Evolutionary conservation across 108 stramenopile genomes (phyloP).

Genomic region (Aurantiochytrium sp.): DNA sequence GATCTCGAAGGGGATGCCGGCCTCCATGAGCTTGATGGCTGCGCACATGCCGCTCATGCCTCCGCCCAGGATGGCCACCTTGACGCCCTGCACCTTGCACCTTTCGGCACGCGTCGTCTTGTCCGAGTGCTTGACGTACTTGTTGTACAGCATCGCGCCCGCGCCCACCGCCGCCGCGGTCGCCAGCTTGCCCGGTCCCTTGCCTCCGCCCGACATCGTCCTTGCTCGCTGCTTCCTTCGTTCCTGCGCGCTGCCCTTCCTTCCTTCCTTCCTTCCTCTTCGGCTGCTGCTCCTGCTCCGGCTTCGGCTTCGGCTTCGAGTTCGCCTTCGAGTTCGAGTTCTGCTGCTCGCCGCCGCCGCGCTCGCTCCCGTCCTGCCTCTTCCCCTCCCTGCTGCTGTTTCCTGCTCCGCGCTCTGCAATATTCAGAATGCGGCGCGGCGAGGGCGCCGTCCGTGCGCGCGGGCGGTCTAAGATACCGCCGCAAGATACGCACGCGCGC

Average conservation of each 20-base stretch:
- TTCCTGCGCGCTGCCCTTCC: background rate
- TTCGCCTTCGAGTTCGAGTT: too few relatives aligned
- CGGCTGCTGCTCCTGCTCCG: background rate
- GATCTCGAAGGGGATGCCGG: constrained; percentile 10
- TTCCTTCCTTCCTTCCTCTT: background rate
- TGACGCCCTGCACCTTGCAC: constrained; percentile 1
- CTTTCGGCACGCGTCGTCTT: background rate
- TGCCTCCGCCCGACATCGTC: background rate
- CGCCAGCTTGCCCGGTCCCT: background rate
- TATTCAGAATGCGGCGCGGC: too few relatives aligned
- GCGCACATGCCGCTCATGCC: constrained; percentile 1
- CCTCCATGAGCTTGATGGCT: constrained; percentile 13
- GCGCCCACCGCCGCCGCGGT: background rate
- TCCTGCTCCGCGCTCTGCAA: too few relatives aligned
- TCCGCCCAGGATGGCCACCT: background rate
- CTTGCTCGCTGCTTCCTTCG: background rate
- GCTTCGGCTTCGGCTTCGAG: too few relatives aligned
- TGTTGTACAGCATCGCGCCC: background rate
- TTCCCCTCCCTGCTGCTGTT: too few relatives aligned
- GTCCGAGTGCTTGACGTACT: background rate
- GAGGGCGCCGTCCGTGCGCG: too few relatives aligned
- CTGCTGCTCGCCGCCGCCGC: too few relatives aligned
- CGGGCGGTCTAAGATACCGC: too few relatives aligned
- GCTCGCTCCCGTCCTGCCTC: too few relatives aligned
- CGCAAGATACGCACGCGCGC: too few relatives aligned